Conservation (phyloP, 805 yeast species). For the Yarrowia alimentaria region DNA sequence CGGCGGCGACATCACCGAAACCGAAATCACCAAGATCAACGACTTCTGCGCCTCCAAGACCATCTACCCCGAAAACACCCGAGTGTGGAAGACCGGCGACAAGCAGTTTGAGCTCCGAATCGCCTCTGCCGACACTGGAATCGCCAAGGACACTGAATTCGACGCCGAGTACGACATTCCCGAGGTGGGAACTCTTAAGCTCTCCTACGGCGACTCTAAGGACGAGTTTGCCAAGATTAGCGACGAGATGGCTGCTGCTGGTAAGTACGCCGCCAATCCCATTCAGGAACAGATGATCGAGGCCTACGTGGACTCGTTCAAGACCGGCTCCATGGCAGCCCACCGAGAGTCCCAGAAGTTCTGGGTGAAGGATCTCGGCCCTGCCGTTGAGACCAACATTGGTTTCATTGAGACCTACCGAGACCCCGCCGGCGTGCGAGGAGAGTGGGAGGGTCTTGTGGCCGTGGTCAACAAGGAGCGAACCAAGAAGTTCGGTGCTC, state of each 20-base stretch:
- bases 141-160: conserved; percentile 48
- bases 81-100: conserved; percentile 58
- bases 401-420: conserved; percentile 93
- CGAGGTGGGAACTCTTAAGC: conserved; percentile 47
- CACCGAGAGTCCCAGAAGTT: conserved; percentile 79
- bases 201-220: conserved; percentile 77
- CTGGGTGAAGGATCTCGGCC: conserved; percentile 87
- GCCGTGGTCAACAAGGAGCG: conserved; percentile 88
- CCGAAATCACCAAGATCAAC: conserved; percentile 66
- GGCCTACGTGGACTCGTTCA: conserved; percentile 65
- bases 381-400: conserved; percentile 73
- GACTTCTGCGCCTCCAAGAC: conserved; percentile 59
- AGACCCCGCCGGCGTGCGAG: conserved; percentile 87
- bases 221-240: conserved; percentile 62
- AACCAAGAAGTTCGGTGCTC: conserved; percentile 70
- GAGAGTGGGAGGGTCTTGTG: conserved; percentile 91
- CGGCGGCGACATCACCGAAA: conserved; percentile 52
- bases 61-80: conserved; percentile 75
- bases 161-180: conserved; percentile 42
- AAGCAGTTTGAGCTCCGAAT: conserved; percentile 57
- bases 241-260: conserved; percentile 55
- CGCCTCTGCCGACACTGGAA: conserved; percentile 58
- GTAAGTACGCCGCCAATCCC: conserved; percentile 65
- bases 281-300: conserved; percentile 66
- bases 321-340: conserved; percentile 78